Evolutionary conservation across 345 rosid genomes (phyloP), one percentile per base, ranked within the genome.

Genomic region (Gossypium arboreum): DNA sequence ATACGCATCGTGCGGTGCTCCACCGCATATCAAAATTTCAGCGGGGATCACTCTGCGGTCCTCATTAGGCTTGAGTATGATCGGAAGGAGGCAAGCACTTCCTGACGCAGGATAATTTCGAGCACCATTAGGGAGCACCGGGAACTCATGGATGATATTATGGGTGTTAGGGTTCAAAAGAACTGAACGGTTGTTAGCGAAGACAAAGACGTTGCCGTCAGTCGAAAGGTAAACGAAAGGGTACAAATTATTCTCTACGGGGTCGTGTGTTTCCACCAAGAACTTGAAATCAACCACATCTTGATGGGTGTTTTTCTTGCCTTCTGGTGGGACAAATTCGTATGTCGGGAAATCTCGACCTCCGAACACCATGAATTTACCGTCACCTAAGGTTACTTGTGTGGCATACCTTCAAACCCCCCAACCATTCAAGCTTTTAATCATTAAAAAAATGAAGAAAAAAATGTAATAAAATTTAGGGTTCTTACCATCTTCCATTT

Each of bases 41-140:
- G 87, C 86, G 0, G 83, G 80, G 83, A 86, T 78, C 15, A 63
- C 64, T 0, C 6, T 7, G 0, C 81, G 73, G 0, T 81, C 78
- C 12, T 56, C 78, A 2, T 66, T 12, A 1, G 79, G 71, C 65
- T 81, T 60, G 7, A 88, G 87, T 2, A 55, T 82, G 59, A 91
- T 75, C 2, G 97, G 92, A 52, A 95, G 97, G 29, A 95, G 87
- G 0, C 80, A 85, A 0, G 98, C 87, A 78, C 79, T 76, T 6
- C 83, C 99, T 0, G 93, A 83, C 2, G 97, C 89, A 0, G 98
- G 98, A 84, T 91, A 93, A 82, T 75, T 91, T 22, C 98, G 94
- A 25, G 93, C 77, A 5, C 98, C 99, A 1, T 96, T 96, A 0
- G 80, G 78, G 17, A 95, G 92, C 17, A 62, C 77, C 1, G 99